phyloP scores from a whole-genome alignment of 2,329 filamentous ascomycete species.

The Cercospora beticola region DNA sequence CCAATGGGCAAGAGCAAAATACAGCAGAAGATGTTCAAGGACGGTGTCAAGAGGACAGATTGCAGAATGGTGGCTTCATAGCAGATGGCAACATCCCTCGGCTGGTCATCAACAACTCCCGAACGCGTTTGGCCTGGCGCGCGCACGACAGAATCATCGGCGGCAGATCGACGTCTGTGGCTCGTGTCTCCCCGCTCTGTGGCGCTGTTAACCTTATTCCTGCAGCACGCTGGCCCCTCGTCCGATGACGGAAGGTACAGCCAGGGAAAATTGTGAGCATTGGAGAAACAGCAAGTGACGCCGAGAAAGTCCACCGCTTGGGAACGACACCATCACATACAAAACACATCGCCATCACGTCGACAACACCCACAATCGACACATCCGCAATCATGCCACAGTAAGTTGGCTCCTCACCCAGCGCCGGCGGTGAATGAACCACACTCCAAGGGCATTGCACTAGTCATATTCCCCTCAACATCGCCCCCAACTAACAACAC shows the following conservation, averaged over 20 bases:
- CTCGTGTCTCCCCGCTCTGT: background rate
- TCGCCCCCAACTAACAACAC: background rate
- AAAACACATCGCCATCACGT: background rate
- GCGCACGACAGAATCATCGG: background rate
- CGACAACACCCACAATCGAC: background rate
- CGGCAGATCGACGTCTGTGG: constrained; percentile 6
- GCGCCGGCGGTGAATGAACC: background rate
- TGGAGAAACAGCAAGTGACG: constrained; percentile 1
- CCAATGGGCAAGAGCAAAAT: background rate
- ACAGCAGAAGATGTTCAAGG: background rate
- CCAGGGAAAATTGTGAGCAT: constrained; percentile 5
- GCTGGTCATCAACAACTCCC: background rate
- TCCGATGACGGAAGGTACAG: constrained; percentile 6
- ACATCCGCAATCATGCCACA: constrained; percentile 8
- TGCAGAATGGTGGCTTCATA: background rate
- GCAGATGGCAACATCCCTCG: background rate
- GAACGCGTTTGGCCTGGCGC: constrained; percentile 2
- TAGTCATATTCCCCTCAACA: background rate
- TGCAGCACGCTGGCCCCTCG: background rate
- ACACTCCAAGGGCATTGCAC: background rate
- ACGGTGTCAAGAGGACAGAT: background rate
- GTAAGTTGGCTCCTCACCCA: constrained; percentile 1
- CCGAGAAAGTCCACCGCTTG: background rate
- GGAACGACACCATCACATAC: background rate
- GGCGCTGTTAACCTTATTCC: background rate